Percentiles rank a stretch among this genome's conserved stretches.
Conservation (phyloP, 805 yeast genomes). For the Hyphopichia homilentoma region DNA sequence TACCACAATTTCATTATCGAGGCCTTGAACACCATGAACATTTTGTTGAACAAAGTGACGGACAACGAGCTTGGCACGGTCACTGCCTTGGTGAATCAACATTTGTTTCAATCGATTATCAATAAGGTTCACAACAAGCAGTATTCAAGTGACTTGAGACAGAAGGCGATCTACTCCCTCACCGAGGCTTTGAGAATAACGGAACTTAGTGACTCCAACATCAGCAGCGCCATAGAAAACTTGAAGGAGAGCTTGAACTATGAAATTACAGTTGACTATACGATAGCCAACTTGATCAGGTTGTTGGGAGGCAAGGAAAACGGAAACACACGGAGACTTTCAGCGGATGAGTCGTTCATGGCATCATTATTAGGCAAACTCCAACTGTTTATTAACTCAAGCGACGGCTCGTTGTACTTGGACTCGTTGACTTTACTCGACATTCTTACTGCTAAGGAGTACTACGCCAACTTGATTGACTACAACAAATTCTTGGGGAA, state of each 20-base stretch:
- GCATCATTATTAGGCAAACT: conserved; percentile 15
- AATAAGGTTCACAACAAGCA: conserved; percentile 16
- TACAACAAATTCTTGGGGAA: conserved; percentile 1
- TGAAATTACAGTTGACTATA: conserved; percentile 23
- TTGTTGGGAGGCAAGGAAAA: conserved; percentile 9
- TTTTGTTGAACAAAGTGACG: conserved; percentile 13
- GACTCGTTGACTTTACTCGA: conserved; percentile 18
- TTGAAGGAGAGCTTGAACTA: conserved; percentile 20
- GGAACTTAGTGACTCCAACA: conserved; percentile 6
- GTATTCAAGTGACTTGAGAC: conserved; percentile 28
- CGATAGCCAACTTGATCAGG: conserved; percentile 21
- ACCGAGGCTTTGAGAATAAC: conserved; percentile 15
- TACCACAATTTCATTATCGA: conserved; percentile 25
- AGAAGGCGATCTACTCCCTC: conserved; percentile 19
- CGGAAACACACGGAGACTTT: conserved; percentile 7
- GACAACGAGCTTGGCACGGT: conserved; percentile 6
- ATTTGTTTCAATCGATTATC: conserved; percentile 15
- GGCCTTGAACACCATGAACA: conserved; percentile 18
- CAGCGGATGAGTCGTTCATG: conserved; percentile 11
- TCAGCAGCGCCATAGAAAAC: conserved; percentile 8
- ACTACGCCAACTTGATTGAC: conserved; percentile 5
- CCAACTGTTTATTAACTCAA: conserved; percentile 18
- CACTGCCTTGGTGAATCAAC: conserved; percentile 3
- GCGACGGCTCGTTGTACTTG: conserved; percentile 23
- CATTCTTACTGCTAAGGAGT: too few relatives aligned